Evolutionary conservation across 202 grass and related monocot species (phyloP), one percentile per base, ranked within the genome.

Genomic region (Panicum hallii): DNA sequence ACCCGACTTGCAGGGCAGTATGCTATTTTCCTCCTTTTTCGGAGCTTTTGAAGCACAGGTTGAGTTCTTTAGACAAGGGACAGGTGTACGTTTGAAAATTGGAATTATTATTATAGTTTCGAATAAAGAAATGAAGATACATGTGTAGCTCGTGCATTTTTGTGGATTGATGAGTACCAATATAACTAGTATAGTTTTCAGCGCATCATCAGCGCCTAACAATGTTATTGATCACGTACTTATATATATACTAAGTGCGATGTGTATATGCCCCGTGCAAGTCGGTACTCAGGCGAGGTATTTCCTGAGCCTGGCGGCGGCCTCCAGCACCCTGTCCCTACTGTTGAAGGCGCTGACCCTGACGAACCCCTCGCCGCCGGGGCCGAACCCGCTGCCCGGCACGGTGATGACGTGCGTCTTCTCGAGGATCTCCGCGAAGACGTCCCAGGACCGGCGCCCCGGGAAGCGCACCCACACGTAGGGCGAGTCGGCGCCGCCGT

Each of bases 381-480:
- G 97, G 17, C 97, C 97, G 41, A 99, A 99, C 0, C 97, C 97
- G 40, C 86, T 81, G 0, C 97, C 97, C 0, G 97, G 97, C 52
- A 99, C 90, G 23, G 91, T 99, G 78, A 96, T 94, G 42, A 99
- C 73, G 70, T 99, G 88, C 40, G 91, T 94, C 76, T 92, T 90
- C 30, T 97, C 93, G 1, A 99, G 91, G 26, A 99, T 97, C 78
- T 99, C 97, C 0, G 41, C 72, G 67, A 99, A 99, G 53, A 96
- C 88, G 62, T 97, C 93, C 97, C 97, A 99, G 0, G 97, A 99
- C 3, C 75, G 77, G 63, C 77, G 72, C 3, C 93, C 93, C 1
- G 97, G 97, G 82, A 99, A 96, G 44, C 90, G 86, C 57, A 97
- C 93, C 97, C 97, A 99, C 22, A 93, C 87, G 34, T 97, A 99